Evolutionary conservation across 1,139 yeast species (phyloP).

Genomic region (Candida sp.): DNA sequence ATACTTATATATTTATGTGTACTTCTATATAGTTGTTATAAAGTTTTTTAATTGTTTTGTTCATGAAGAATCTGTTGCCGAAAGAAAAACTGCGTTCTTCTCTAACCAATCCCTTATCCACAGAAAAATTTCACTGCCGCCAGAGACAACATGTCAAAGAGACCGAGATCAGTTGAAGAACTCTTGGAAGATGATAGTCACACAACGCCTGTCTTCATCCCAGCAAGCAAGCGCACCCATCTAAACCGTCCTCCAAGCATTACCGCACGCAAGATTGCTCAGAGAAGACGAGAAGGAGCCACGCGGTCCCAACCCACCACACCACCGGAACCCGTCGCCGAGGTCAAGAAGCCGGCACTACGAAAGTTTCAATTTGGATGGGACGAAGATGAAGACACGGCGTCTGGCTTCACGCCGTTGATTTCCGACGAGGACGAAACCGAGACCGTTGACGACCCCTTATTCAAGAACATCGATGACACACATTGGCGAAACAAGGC

Average conservation of each 20-base stretch:
- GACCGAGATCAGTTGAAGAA: constrained; percentile 50
- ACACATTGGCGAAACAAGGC: constrained; percentile 77
- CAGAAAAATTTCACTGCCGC: background rate
- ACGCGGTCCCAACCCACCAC: constrained; percentile 3
- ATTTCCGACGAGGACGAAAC: constrained; percentile 20
- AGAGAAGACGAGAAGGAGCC: constrained; percentile 4
- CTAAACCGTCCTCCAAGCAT: constrained; percentile 14
- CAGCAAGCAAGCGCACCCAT: constrained; percentile 50
- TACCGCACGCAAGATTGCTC: background rate
- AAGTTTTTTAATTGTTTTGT: background rate
- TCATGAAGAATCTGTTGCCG: background rate
- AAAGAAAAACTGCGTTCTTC: background rate
- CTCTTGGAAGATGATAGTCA: constrained; percentile 30
- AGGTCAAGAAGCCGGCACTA: constrained; percentile 13
- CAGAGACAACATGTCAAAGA: constrained; percentile 18
- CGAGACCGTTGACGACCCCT: constrained; percentile 21
- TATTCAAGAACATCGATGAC: constrained; percentile 22
- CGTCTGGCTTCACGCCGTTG: constrained; percentile 47
- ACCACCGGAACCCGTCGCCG: constrained; percentile 5
- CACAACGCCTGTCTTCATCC: constrained; percentile 45
- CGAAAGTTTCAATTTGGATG: constrained; percentile 65
- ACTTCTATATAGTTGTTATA: background rate
- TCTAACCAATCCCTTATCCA: background rate
- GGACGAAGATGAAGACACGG: constrained; percentile 71
- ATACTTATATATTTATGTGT: background rate